These are phyloP conservation scores for Kwoniella sp. DNA, from an alignment of 768 basidiomycete species.

Conservation along the genomic window DNA sequence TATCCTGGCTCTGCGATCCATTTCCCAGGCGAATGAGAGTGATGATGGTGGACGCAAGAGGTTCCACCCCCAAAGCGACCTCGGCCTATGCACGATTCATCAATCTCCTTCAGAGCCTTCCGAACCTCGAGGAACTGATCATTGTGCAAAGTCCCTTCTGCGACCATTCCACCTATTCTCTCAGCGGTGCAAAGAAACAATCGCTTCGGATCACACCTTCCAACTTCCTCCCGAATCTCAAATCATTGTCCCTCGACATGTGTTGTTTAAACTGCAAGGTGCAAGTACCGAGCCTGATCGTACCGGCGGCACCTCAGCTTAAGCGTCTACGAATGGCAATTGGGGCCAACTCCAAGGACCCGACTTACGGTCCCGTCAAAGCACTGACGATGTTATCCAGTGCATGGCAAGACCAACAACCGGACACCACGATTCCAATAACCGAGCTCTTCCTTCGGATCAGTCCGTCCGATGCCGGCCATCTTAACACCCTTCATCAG, in stretches of 20 bases:
- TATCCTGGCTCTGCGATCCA: no score
- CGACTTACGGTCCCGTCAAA: neutral
- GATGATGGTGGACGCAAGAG: neutral
- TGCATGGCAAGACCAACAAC: neutral
- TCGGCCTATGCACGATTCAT: neutral
- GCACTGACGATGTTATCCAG: neutral
- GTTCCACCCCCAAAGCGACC: neutral
- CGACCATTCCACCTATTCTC: neutral
- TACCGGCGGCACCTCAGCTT: neutral
- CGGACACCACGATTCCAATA: neutral
- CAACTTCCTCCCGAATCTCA: neutral
- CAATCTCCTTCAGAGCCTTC: neutral
- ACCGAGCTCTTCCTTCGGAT: neutral
- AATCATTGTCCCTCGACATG: neutral
- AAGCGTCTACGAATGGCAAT: neutral
- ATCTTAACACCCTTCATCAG: neutral
- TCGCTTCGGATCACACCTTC: neutral
- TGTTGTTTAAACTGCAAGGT: neutral
- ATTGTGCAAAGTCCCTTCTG: neutral
- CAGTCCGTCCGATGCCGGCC: neutral
- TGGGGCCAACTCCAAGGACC: neutral
- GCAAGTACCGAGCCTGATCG: neutral
- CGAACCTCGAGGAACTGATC: conserved; percentile 6
- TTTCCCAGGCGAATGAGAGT: conserved; percentile 7
- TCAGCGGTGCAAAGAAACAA: neutral